Evolutionary conservation across 176 grass and related monocot species (phyloP), one percentile per base, ranked within the genome.

Genomic region (Rhipidocladum racemiflorum): DNA sequence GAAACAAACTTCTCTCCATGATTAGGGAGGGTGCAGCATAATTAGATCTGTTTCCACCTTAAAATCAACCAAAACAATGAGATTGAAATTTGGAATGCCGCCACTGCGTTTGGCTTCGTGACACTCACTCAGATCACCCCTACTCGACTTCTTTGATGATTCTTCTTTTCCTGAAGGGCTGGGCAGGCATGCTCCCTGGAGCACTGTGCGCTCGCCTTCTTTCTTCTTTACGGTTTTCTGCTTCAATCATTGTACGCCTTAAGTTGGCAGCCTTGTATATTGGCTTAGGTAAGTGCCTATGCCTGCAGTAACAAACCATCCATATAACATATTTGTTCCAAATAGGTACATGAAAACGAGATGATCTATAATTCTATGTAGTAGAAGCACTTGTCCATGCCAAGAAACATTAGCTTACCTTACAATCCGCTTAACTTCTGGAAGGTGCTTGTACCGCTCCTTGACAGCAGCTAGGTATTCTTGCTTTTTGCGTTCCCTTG

Each of bases 91-190:
- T 1, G 11, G 7, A 59, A 61, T 23, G 48, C 59, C 38, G 48
- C 59, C 38, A 16, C 30, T 20, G n/a, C 5, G 27, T 14, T 28
- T 38, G 29, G 39, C 55, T 23, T 49, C 43, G 1, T 36, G 1
- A 46, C 35, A 32, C 39, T 21, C 35, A 32, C 39, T 21, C 18
- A 23, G 17, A 75, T 54, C 9, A 4, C 13, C 9, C 24, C 67
- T 85, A 97, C 66, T 93, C 92, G 12, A 91, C 89, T 85, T 99
- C 89, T 80, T 89, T 93, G 76, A 99, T 87, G 57, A 99, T 94
- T 85, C 92, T 95, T 83, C 96, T 82, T 74, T 88, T 99, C 86
- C 92, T 90, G 87, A 99, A 99, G 50, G 96, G 82, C 76, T 91
- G 83, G 43, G 65, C 62, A 32, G 91, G 40, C 62, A 89, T 86